phyloP scores from a whole-genome alignment of 495 filamentous ascomycete genomes.

The Lichenothelia convexa region DNA sequence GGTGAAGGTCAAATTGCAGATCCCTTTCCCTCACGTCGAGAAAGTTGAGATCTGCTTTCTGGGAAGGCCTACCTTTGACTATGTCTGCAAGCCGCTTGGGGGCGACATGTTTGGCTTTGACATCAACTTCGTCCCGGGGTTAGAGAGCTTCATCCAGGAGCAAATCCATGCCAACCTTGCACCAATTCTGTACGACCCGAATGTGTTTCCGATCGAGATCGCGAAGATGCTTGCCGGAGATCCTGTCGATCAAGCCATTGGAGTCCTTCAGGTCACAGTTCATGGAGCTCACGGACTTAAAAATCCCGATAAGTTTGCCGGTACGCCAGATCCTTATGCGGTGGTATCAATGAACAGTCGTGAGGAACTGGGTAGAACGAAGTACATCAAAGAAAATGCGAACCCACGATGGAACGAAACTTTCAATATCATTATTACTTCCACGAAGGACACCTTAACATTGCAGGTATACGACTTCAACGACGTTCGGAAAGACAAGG shows the following conservation, averaged over 20 bases:
- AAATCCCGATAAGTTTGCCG: slow-evolving; percentile 84
- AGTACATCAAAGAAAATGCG: slow-evolving; percentile 63
- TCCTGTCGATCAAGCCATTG: slow-evolving; percentile 86
- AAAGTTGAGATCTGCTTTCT: slow-evolving; percentile 83
- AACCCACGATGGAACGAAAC: slow-evolving; percentile 95
- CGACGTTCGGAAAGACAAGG: slow-evolving; percentile 88
- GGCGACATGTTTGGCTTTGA: slow-evolving; percentile 93
- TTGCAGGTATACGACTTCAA: slow-evolving; percentile 83
- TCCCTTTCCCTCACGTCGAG: slow-evolving; percentile 88
- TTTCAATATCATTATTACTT: slow-evolving; percentile 81
- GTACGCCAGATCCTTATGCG: slow-evolving; percentile 84
- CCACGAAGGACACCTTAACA: slow-evolving; percentile 68
- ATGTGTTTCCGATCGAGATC: slow-evolving; percentile 95
- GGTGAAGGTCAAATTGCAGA: slow-evolving; percentile 90
- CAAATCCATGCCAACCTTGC: slow-evolving; percentile 81
- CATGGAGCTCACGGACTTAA: slow-evolving; percentile 82
- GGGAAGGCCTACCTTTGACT: slow-evolving; percentile 61
- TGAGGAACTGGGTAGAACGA: slow-evolving; percentile 65
- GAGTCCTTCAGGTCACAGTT: slow-evolving; percentile 77
- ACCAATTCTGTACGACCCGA: slow-evolving; percentile 94
- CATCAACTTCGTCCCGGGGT: slow-evolving; percentile 93
- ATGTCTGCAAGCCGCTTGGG: slow-evolving; percentile 91
- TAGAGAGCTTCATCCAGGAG: slow-evolving; percentile 85
- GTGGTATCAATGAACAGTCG: slow-evolving; percentile 73
- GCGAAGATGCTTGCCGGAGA: slow-evolving; percentile 97